Evolutionary conservation across 2,329 filamentous ascomycete genomes (phyloP), one percentile per base, ranked within the genome.

Genomic region (Neoscytalidium dimidiatum): DNA sequence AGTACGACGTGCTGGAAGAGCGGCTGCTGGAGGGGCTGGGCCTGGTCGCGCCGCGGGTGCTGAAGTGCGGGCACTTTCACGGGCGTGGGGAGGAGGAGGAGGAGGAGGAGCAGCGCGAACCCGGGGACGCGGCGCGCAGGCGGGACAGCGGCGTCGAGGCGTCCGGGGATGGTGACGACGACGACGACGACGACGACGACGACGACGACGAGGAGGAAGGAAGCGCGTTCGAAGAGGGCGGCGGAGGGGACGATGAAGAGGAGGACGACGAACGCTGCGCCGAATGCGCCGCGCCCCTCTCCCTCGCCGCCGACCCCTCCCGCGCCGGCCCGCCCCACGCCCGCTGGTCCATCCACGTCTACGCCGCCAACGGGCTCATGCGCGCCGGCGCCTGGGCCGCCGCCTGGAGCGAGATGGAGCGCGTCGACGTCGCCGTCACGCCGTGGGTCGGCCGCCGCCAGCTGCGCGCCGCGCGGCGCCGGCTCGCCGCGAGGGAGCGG

Each of bases 331-430:
- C 81, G 38, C 38, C 38, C 11, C 38, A 41, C 64, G 86, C 85
- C 70, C 82, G 88, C 56, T 95, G 92, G 82, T 86, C 88, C 31
- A 85, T 98, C 75, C 95, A 93, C 73, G 89, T 98, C 1, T 99
- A 94, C 73, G 95, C 95, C 0, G 94, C 93, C 61, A 99, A 98
- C 76, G 95, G 95, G 0, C 81, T 98, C 53, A 96, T 99, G 92
- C 87, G 89, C 66, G 89, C 92, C 4, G 92, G 92, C 0, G 94
- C 95, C 0, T 99, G 95, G 95, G 87, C 87, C 4, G 94, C 94
- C 2, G 94, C 92, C 66, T 99, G 94, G 94, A 91, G 88, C 70
- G 94, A 98, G 78, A 99, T 99, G 95, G 95, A 99, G 79, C 87
- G 94, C n/a, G 92, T 98, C 0, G 95, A 99, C 73, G 92, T 96